These are phyloP conservation scores for Apiospora arundinis DNA, from an alignment of 2,329 filamentous ascomycete species.

Conservation along the genomic window DNA sequence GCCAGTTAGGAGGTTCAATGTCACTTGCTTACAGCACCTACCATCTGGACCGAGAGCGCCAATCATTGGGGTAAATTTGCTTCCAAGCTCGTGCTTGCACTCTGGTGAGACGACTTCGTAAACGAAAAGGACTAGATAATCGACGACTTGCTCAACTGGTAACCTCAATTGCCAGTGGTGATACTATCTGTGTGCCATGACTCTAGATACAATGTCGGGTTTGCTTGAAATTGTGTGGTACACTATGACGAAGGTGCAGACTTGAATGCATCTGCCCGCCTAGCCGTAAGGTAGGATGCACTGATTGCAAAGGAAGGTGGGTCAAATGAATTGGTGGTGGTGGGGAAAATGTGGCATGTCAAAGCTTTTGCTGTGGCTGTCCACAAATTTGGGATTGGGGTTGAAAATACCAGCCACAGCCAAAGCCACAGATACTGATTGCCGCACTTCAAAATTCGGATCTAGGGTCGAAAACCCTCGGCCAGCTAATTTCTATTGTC, in stretches of 20 bases:
- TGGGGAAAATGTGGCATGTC: conserved; percentile 2
- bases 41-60: background rate
- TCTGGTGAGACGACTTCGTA: background rate
- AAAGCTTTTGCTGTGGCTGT: background rate
- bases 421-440: conserved; percentile 18
- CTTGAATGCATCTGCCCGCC: background rate
- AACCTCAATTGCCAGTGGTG: background rate
- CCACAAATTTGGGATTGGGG: conserved; percentile 11
- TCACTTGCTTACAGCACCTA: conserved; percentile 15
- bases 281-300: background rate
- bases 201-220: background rate
- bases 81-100: background rate
- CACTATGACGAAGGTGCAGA: background rate
- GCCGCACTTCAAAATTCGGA: conserved; percentile 18
- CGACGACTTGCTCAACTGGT: background rate
- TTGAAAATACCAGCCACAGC: conserved; percentile 3
- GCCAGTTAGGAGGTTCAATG: background rate
- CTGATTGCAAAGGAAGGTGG: background rate
- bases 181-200: background rate
- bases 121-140: background rate
- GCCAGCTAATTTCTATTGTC: conserved; percentile 18
- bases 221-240: background rate
- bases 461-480: conserved; percentile 19
- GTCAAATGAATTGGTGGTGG: background rate
- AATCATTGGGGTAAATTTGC: background rate